These are phyloP conservation scores for Juglanconis oblonga DNA, from an alignment of 2,329 filamentous ascomycete species.

Conservation along the genomic window DNA sequence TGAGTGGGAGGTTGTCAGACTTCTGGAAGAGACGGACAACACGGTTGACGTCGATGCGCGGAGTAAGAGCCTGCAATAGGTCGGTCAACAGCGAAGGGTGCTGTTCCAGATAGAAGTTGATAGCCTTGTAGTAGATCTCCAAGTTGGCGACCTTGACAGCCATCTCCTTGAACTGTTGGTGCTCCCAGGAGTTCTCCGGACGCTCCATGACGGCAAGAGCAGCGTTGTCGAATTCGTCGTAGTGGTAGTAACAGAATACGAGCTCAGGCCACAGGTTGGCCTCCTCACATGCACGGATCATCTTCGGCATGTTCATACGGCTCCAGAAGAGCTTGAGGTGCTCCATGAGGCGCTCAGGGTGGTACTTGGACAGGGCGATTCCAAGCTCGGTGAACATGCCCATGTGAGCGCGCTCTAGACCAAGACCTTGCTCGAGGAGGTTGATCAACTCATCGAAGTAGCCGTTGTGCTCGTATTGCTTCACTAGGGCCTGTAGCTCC, in stretches of 20 bases:
- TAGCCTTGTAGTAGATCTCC: conserved; percentile 96
- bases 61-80: conserved; percentile 84
- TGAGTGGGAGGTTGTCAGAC: conserved; percentile 94
- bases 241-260: conserved; percentile 97
- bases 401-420: conserved; percentile 90
- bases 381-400: conserved; percentile 94
- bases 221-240: conserved; percentile 97
- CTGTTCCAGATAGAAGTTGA: conserved; percentile 97
- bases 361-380: conserved; percentile 90
- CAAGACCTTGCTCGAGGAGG: conserved; percentile 90
- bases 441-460: conserved; percentile 98
- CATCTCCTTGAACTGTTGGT: conserved; percentile 99
- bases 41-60: conserved; percentile 94
- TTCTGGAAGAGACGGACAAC: conserved; percentile 99
- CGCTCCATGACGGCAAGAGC: conserved; percentile 97
- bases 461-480: conserved; percentile 93
- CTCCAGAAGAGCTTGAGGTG: conserved; percentile 99
- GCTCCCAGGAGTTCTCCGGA: conserved; percentile 96
- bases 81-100: conserved; percentile 96
- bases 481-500: conserved; percentile 86
- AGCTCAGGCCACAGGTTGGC: conserved; percentile 96
- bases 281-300: conserved; percentile 90
- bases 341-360: conserved; percentile 95
- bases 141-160: conserved; percentile 96
- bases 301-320: conserved; percentile 95